Conservation (phyloP, 345 rosid species). For the Dimocarpus longan region DNA sequence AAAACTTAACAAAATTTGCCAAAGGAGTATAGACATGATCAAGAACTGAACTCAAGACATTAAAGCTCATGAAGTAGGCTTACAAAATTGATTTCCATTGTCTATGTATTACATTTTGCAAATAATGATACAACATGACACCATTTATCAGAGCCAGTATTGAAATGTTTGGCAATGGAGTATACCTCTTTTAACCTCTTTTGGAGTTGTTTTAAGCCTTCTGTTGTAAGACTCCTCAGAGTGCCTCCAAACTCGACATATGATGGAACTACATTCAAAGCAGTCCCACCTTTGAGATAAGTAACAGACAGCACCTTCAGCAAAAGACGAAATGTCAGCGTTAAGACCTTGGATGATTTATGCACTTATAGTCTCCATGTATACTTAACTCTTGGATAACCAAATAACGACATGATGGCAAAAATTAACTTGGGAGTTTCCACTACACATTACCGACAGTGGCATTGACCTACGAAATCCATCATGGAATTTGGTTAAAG, state of each 20-base stretch:
- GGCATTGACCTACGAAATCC: not conserved
- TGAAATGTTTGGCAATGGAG: not conserved
- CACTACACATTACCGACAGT: not conserved
- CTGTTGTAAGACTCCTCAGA: constrained; percentile 80
- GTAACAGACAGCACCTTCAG: constrained; percentile 78
- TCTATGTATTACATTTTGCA: not conserved
- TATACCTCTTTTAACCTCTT: constrained; percentile 71
- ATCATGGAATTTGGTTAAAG: not conserved
- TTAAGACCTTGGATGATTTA: constrained; percentile 2
- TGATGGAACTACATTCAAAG: constrained; percentile 54
- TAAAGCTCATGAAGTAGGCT: too few species aligned
- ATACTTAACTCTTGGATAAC: not conserved
- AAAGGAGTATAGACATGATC: not conserved
- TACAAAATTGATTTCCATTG: too few species aligned
- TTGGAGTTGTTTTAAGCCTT: constrained; percentile 63
- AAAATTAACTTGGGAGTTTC: not conserved
- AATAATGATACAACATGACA: not conserved
- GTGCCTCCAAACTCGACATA: constrained; percentile 86
- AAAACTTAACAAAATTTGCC: not conserved
- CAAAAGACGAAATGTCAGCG: constrained; percentile 13
- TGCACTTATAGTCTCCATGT: not conserved
- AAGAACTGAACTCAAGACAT: not conserved
- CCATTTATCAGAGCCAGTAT: too few species aligned
- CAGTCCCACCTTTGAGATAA: constrained; percentile 57
- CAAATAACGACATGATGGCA: not conserved